Evolutionary conservation across 768 basidiomycete species (phyloP).

Genomic region (Lentinula lateritia): DNA sequence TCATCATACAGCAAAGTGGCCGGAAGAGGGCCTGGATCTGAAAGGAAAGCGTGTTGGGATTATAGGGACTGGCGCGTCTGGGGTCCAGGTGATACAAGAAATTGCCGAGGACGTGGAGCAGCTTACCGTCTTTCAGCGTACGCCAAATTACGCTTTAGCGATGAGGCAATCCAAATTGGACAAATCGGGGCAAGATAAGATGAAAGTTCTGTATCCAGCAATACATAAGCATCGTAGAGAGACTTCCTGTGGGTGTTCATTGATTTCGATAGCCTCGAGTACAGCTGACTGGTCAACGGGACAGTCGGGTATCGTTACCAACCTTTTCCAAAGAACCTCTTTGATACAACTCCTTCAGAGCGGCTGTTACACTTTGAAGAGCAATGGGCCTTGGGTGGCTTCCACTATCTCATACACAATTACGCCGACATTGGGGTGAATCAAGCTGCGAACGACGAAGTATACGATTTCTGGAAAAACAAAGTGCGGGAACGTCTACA

Average conservation of each 20-base stretch:
- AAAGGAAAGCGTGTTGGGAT: slow-evolving; percentile 6
- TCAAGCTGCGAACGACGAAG: slow-evolving; percentile 3
- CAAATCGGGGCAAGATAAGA: neutral
- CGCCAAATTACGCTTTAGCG: slow-evolving; percentile 2
- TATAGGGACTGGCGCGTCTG: slow-evolving; percentile 12
- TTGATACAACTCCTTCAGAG: slow-evolving; percentile 9
- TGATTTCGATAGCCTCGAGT: neutral
- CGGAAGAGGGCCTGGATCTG: slow-evolving; percentile 1
- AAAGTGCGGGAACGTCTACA: slow-evolving; percentile 4
- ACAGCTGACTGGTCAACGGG: neutral
- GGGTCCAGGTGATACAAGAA: slow-evolving; percentile 12
- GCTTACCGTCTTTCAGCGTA: slow-evolving; percentile 13
- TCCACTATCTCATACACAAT: neutral
- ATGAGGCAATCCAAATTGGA: slow-evolving; percentile 2
- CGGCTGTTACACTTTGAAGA: slow-evolving; percentile 9
- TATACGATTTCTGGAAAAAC: slow-evolving; percentile 4
- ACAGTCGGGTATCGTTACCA: neutral
- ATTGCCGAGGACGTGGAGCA: slow-evolving; percentile 1
- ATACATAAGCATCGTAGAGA: neutral
- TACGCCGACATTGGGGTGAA: slow-evolving; percentile 5
- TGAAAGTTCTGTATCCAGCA: slow-evolving; percentile 2
- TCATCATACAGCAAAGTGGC: slow-evolving; percentile 5
- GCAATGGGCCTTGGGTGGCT: slow-evolving; percentile 10
- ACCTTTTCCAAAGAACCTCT: neutral
- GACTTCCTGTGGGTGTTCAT: neutral